Base-by-base conservation (phyloP, 2,329 filamentous ascomycete genomes). In the Ascochyta fabae region DNA sequence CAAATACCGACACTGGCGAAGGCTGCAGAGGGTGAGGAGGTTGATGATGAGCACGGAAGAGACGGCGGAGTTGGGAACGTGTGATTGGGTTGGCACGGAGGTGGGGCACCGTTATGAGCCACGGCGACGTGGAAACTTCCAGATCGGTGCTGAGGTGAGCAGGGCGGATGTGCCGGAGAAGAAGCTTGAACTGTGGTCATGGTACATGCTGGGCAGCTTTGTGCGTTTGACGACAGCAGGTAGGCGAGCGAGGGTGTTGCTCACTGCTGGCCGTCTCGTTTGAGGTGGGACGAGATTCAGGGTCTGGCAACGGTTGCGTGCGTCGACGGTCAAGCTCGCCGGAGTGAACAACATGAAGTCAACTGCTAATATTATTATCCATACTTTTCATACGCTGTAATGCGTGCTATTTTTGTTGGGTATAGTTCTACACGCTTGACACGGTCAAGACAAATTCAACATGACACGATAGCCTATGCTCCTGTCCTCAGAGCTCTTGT, bases 111-210 rank as follows among this genome's bases (percentile, higher is more conserved):
- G 53, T 66, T 50, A 56, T 39, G 53, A 43, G 53, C 53, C 53
- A 31, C 49, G 45, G 47, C 49, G 33, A 41, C 47, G 53, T 67
- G 48, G 65, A 68, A 68, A 47, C 63, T 68, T 68, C 65, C 54
- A 67, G 65, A 68, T n/a, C 49, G 26, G 29, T 43, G 54, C 44
- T 53, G 54, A 57, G 26, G 54, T 57, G 54, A 57, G 48, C 54
- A 57, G 33, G 24, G 35, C 49, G 48, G 49, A 48, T 41, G 35
- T 31, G 23, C 35, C 45, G 48, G 48, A 48, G 48, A 26, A 31
- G 24, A 33, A 9, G n/a, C 29, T 29, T 26, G 16, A 34, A 23
- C 53, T 26, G 2, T 36, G 35, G 29, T 16, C 16, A 29, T 22
- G 23, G n/a, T 23, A 9, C 46, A 49, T 40, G 40, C 6, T 49